Evolutionary conservation across 2,329 filamentous ascomycete species (phyloP).

Genomic region (Ceratocystis diversiconidia): DNA sequence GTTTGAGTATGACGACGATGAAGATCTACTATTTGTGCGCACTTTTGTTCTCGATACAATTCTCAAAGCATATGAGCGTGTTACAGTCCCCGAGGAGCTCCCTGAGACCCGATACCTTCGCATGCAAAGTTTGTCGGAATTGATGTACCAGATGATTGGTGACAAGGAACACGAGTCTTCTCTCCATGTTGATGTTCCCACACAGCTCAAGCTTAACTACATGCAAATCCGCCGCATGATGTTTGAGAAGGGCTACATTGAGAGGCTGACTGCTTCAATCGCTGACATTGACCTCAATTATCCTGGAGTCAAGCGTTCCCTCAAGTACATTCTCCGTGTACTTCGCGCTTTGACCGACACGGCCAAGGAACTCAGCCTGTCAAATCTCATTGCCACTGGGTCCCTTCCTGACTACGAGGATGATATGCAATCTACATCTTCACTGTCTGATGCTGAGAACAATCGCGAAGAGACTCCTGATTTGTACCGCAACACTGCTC

Average conservation of each 20-base stretch:
- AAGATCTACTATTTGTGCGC: slow-evolving; percentile 78
- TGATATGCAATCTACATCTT: slow-evolving; percentile 75
- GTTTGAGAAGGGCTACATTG: slow-evolving; percentile 95
- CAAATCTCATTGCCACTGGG: slow-evolving; percentile 55
- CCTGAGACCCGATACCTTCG: slow-evolving; percentile 77
- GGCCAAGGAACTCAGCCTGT: slow-evolving; percentile 71
- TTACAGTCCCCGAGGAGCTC: slow-evolving; percentile 61
- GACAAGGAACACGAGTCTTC: slow-evolving; percentile 48
- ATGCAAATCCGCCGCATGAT: slow-evolving; percentile 75
- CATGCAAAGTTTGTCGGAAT: slow-evolving; percentile 72
- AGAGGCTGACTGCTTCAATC: slow-evolving; percentile 77
- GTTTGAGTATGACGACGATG: slow-evolving; percentile 59
- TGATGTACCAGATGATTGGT: slow-evolving; percentile 85
- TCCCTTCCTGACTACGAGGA: slow-evolving; percentile 56
- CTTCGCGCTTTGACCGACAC: slow-evolving; percentile 77
- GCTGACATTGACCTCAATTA: slow-evolving; percentile 93
- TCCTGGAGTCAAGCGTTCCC: slow-evolving; percentile 78
- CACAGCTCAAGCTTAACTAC: slow-evolving; percentile 24
- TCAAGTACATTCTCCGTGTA: slow-evolving; percentile 90
- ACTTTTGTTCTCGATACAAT: slow-evolving; percentile 91
- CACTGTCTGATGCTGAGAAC: slow-evolving; percentile 74
- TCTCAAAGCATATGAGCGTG: slow-evolving; percentile 81
- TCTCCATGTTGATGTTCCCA: slow-evolving; percentile 31
- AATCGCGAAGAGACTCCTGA: slow-evolving; percentile 92
- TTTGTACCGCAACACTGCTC: slow-evolving; percentile 86